Conservation (phyloP, 2,329 filamentous ascomycete species). For the Fusarium napiforme region DNA sequence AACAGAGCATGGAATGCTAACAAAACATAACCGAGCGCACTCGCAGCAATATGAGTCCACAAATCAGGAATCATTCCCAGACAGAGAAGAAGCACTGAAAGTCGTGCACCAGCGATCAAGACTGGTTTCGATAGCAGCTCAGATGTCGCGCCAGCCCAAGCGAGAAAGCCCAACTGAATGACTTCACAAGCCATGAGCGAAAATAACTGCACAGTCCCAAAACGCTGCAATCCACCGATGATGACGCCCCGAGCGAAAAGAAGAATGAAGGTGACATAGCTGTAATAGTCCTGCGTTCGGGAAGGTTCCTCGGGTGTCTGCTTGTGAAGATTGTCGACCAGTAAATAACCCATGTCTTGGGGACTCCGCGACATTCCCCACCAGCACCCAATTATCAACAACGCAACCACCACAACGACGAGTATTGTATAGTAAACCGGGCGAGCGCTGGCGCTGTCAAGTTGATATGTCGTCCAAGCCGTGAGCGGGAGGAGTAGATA, state of each 20-base stretch:
- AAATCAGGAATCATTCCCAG: slow-evolving; percentile 69
- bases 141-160: slow-evolving; percentile 71
- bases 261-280: slow-evolving; percentile 25
- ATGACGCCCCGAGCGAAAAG: slow-evolving; percentile 25
- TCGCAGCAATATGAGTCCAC: slow-evolving; percentile 68
- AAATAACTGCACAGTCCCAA: slow-evolving; percentile 22
- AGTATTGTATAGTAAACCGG: slow-evolving; percentile 51
- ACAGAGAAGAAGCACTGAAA: slow-evolving; percentile 35
- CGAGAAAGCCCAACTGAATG: slow-evolving; percentile 18
- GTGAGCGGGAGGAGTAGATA: slow-evolving; percentile 80
- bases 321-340: slow-evolving; percentile 69
- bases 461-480: slow-evolving; percentile 77
- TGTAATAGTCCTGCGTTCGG: slow-evolving; percentile 62
- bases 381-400: slow-evolving; percentile 41
- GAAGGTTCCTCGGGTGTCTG: slow-evolving; percentile 59
- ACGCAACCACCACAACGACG: slow-evolving; percentile 29
- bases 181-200: slow-evolving; percentile 30
- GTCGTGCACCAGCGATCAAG: slow-evolving; percentile 1
- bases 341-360: slow-evolving; percentile 45
- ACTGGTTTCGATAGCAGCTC: slow-evolving; percentile 7
- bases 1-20: slow-evolving; percentile 73
- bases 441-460: slow-evolving; percentile 49
- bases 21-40: slow-evolving; percentile 77
- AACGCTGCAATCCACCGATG: slow-evolving; percentile 31
- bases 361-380: slow-evolving; percentile 44